Evolutionary conservation across 1,284 basidiomycete genomes (phyloP), one percentile per base, ranked within the genome.

Genomic region (Termitomyces sp.): DNA sequence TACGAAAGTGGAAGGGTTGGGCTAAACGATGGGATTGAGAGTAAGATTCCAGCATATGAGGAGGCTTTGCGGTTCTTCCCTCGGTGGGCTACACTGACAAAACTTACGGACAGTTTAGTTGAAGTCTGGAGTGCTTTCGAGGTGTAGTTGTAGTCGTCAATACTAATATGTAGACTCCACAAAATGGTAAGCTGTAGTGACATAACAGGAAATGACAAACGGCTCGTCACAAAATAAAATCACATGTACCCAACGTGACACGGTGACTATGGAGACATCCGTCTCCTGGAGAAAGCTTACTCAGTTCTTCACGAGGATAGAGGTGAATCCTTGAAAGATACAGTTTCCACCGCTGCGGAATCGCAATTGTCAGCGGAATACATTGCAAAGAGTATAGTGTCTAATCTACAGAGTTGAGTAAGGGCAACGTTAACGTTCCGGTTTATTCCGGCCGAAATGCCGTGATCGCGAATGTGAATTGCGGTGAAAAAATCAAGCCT

Each of bases 11-110:
- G 70, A 50, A 76, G 75, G 56, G 69, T 79, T 8, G 82, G 81
- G 15, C 51, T 62, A 13, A 39, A 57, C 21, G 17, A 45, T 41
- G 36, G 19, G 21, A 45, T 47, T 12, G 69, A 70, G 31, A 75
- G 73, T 30, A 68, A 70, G 65, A 81, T 88, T 19, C 85, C 85
- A 4, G 84, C 84, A 15, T 71, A 80, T 40, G 83, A 87, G 65
- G 85, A 88, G 64, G 74, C 80, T 34, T 64, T 82, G 17, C 64
- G 63, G 9, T 85, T 82, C 64, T 65, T 86, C 60, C 86, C 86
- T 13, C 67, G 73, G 54, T 88, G 86, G 86, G 81, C 77, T 19
- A 70, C 75, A 34, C 74, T 77, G 53, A 75, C 78, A 21, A 85
- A 84, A 67, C 58, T 68, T 58, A 67, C 68, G 3, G 74, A 77